These are phyloP conservation scores for Fusarium coicis DNA, from an alignment of 2,329 filamentous ascomycete species.

Conservation along the genomic window DNA sequence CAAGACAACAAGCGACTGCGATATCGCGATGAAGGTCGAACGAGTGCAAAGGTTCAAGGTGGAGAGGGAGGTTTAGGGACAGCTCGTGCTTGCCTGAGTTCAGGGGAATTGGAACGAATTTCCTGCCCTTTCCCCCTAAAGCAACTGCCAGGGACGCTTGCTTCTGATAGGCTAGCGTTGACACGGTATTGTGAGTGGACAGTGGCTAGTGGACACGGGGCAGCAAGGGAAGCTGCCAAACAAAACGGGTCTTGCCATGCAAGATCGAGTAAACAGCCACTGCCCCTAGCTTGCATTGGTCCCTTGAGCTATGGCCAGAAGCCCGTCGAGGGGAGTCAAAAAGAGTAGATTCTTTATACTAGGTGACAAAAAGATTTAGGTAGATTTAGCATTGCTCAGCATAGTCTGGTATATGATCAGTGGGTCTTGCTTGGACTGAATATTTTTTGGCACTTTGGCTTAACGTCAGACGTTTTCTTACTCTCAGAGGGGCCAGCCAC, in stretches of 20 bases:
- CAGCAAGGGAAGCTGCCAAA: slow-evolving; percentile 42
- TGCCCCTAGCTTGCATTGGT: slow-evolving; percentile 20
- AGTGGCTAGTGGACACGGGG: slow-evolving; percentile 45
- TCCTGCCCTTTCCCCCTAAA: slow-evolving; percentile 46
- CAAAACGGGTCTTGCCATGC: slow-evolving; percentile 28
- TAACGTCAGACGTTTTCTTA: neutral
- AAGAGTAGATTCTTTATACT: neutral
- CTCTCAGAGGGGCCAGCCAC: slow-evolving; percentile 21
- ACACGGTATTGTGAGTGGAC: slow-evolving; percentile 42
- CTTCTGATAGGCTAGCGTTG: slow-evolving; percentile 46
- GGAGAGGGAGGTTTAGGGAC: slow-evolving; percentile 42
- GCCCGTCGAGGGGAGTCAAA: slow-evolving; percentile 26
- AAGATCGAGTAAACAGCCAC: slow-evolving; percentile 31
- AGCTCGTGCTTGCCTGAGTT: slow-evolving; percentile 47
- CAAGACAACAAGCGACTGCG: slow-evolving; percentile 36
- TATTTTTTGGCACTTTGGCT: neutral
- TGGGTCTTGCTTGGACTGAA: neutral
- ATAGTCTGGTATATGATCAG: neutral
- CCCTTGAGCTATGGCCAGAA: slow-evolving; percentile 35
- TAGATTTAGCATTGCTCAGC: rapidly evolving
- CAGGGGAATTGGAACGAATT: slow-evolving; percentile 50
- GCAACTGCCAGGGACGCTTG: slow-evolving; percentile 41
- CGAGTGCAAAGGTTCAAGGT: slow-evolving; percentile 42
- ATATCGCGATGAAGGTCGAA: slow-evolving; percentile 44
- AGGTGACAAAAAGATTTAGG: neutral